Evolutionary conservation across 148 eudicot species (phyloP).

Genomic region (Euryodendron excelsum): DNA sequence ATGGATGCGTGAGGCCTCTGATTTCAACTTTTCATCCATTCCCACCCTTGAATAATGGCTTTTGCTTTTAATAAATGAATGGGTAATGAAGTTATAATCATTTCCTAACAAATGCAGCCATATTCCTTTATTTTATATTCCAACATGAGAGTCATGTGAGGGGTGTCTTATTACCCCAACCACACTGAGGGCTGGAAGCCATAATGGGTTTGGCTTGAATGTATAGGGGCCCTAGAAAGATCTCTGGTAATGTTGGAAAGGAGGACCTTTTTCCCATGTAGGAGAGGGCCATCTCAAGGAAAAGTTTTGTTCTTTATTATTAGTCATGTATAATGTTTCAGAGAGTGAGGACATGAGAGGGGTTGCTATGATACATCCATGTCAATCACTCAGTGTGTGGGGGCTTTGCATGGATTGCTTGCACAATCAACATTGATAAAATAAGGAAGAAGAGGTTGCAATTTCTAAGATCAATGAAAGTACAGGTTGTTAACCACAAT

Average conservation of each 20-base stretch:
- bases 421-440: background rate
- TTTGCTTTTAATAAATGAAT: slow-evolving; percentile 17
- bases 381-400: background rate
- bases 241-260: background rate
- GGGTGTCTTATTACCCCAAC: slow-evolving; percentile 14
- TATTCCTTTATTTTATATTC: background rate
- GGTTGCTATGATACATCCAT: slow-evolving; percentile 10
- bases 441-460: background rate
- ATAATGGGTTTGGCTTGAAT: slow-evolving; percentile 9
- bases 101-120: slow-evolving; percentile 13
- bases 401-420: slow-evolving; percentile 11
- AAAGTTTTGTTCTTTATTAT: background rate
- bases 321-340: background rate
- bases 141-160: slow-evolving; percentile 6
- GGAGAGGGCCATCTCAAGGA: background rate
- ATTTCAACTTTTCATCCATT: slow-evolving; percentile 16
- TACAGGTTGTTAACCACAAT: too few species aligned
- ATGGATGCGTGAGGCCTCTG: slow-evolving; percentile 8
- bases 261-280: too few species aligned
- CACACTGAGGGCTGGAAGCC: slow-evolving; percentile 10
- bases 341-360: background rate
- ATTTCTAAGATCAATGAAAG: background rate
- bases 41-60: slow-evolving; percentile 25
- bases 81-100: slow-evolving; percentile 16
- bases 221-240: slow-evolving; percentile 16